Conservation (phyloP, 2,329 filamentous ascomycete genomes). For the Tolypocladium paradoxum region DNA sequence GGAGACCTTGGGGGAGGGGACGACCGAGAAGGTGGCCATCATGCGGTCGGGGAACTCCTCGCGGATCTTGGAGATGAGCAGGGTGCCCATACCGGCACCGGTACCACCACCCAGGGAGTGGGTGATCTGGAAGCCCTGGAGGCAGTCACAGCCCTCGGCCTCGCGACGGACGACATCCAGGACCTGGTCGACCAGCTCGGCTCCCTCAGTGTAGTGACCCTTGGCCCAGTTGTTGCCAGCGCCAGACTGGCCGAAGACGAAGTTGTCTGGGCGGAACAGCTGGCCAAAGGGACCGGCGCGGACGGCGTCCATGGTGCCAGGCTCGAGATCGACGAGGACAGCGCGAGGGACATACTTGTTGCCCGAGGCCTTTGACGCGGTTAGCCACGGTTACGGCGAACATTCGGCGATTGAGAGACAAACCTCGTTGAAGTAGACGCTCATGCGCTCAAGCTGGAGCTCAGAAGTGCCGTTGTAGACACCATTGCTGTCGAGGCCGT, state of each 20-base stretch:
- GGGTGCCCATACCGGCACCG: conserved; percentile 99
- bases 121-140: conserved; percentile 99
- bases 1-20: conserved; percentile 98
- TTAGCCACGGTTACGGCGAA: background rate
- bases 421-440: conserved; percentile 91
- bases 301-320: conserved; percentile 99
- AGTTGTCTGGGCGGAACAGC: conserved; percentile 99
- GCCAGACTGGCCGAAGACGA: conserved; percentile 98
- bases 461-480: conserved; percentile 98
- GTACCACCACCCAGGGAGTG: conserved; percentile 99
- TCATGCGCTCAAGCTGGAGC: conserved; percentile 99
- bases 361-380: conserved; percentile 58
- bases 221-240: conserved; percentile 99
- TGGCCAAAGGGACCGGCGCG: conserved; percentile 95
- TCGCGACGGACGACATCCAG: conserved; percentile 97
- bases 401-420: conserved; percentile 7
- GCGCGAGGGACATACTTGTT: conserved; percentile 99
- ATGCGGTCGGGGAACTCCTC: conserved; percentile 99
- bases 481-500: conserved; percentile 94
- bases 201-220: conserved; percentile 99
- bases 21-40: conserved; percentile 99
- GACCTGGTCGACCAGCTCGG: conserved; percentile 95
- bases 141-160: conserved; percentile 97
- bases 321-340: conserved; percentile 98
- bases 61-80: conserved; percentile 99